Evolutionary conservation across 2,329 filamentous ascomycete genomes (phyloP).

Genomic region (Keithomyces neogunnii): DNA sequence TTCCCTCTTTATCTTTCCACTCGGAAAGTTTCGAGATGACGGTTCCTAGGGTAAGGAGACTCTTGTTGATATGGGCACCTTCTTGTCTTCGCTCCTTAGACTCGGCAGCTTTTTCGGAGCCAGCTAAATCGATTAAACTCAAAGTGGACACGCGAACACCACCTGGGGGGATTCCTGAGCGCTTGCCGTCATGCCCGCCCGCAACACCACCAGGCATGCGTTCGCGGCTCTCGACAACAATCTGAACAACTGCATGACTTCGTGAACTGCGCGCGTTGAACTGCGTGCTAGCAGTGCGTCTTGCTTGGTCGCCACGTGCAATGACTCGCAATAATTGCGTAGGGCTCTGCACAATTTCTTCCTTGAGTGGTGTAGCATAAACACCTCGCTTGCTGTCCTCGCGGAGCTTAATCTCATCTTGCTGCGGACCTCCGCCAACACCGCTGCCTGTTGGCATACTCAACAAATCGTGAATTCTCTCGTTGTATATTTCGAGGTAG

Average conservation of each 20-base stretch:
- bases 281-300: constrained; percentile 87
- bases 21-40: constrained; percentile 92
- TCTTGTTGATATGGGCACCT: constrained; percentile 98
- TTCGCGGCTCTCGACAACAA: constrained; percentile 94
- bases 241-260: constrained; percentile 97
- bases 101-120: constrained; percentile 92
- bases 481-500: constrained; percentile 98
- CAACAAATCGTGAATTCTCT: constrained; percentile 89
- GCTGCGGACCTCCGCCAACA: constrained; percentile 43
- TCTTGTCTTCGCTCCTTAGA: constrained; percentile 90
- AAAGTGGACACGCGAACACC: constrained; percentile 93
- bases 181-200: constrained; percentile 40
- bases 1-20: constrained; percentile 72
- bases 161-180: constrained; percentile 65
- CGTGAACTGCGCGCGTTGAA: constrained; percentile 95
- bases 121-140: constrained; percentile 91
- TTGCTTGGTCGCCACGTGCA: constrained; percentile 82
- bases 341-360: constrained; percentile 97
- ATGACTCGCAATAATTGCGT: constrained; percentile 93
- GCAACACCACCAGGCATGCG: constrained; percentile 54
- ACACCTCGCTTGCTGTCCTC: constrained; percentile 96
- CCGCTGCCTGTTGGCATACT: constrained; percentile 59
- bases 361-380: constrained; percentile 91
- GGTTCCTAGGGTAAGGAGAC: constrained; percentile 84
- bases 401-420: constrained; percentile 93